These are phyloP conservation scores for Trametes villosa DNA, from an alignment of 768 basidiomycete genomes.

Conservation along the genomic window DNA sequence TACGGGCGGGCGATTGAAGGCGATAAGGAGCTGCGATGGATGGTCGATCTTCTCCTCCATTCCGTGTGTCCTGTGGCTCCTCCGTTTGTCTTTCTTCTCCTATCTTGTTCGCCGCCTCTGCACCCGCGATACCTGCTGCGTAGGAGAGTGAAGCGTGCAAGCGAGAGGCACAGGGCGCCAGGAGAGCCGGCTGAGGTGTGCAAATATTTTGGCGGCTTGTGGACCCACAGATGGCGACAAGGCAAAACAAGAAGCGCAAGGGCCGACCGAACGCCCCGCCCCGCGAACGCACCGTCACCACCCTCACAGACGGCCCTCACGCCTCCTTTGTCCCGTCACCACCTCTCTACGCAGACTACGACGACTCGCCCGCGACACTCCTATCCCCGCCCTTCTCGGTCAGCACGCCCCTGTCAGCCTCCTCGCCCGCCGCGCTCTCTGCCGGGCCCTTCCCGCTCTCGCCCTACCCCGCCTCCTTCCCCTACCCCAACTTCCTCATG, in stretches of 20 bases:
- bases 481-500: conserved; percentile 39
- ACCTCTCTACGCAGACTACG: conserved; percentile 42
- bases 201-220: conserved; percentile 17
- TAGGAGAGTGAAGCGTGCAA: too few relatives aligned
- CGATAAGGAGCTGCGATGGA: background rate
- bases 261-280: conserved; percentile 55
- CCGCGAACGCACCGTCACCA: conserved; percentile 71
- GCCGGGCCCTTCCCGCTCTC: conserved; percentile 39
- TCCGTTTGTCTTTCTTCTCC: background rate
- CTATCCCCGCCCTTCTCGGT: conserved; percentile 39
- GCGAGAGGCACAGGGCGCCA: too few relatives aligned
- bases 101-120: background rate
- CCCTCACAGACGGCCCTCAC: conserved; percentile 63
- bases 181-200: too few relatives aligned
- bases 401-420: conserved; percentile 29
- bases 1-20: background rate
- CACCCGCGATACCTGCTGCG: too few relatives aligned
- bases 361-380: conserved; percentile 41
- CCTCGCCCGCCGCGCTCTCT: conserved; percentile 38
- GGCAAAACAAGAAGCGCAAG: conserved; percentile 68
- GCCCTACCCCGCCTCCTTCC: conserved; percentile 33
- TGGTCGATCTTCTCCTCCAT: background rate
- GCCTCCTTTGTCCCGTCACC: conserved; percentile 49
- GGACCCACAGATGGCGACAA: conserved; percentile 52
- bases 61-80: background rate